phyloP scores from a whole-genome alignment of 2,329 filamentous ascomycete species.

The Elsinoe perseae region DNA sequence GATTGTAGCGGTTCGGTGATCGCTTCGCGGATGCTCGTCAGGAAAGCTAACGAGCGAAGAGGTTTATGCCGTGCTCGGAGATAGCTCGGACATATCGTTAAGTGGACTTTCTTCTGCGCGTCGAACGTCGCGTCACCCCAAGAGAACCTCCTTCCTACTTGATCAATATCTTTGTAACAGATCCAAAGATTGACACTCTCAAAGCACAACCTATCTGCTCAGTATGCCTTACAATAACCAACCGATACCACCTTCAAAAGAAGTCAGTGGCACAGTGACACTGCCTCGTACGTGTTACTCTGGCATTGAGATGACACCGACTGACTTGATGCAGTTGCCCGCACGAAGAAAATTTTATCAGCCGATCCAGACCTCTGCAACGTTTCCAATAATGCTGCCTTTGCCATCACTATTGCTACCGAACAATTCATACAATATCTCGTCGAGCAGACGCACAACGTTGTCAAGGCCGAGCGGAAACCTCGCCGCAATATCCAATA shows the following conservation, averaged over 20 bases:
- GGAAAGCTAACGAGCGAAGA: conserved; percentile 1
- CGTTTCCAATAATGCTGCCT: conserved; percentile 89
- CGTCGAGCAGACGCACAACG: conserved; percentile 73
- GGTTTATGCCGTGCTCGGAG: background rate
- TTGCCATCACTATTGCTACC: conserved; percentile 85
- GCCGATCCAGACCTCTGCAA: conserved; percentile 77
- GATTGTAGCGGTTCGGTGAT: background rate
- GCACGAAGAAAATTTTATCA: conserved; percentile 91
- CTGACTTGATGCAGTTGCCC: conserved; percentile 56
- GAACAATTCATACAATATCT: conserved; percentile 96
- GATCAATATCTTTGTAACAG: too few relatives aligned
- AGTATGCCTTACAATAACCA: conserved; percentile 85
- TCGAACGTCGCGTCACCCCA: background rate
- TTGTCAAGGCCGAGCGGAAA: conserved; percentile 85
- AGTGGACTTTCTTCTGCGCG: conserved; percentile 5
- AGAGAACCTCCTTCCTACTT: background rate
- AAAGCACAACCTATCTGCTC: too few relatives aligned
- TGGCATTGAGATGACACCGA: background rate
- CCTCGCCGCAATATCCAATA: conserved; percentile 92
- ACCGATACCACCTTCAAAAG: conserved; percentile 69
- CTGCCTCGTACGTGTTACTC: conserved; percentile 62
- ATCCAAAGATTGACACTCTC: too few relatives aligned
- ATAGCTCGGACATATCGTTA: background rate
- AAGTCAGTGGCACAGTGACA: conserved; percentile 75
- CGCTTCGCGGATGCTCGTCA: background rate